Evolutionary conservation across 805 yeast species (phyloP).

Genomic region (Suhomyces faveliae): DNA sequence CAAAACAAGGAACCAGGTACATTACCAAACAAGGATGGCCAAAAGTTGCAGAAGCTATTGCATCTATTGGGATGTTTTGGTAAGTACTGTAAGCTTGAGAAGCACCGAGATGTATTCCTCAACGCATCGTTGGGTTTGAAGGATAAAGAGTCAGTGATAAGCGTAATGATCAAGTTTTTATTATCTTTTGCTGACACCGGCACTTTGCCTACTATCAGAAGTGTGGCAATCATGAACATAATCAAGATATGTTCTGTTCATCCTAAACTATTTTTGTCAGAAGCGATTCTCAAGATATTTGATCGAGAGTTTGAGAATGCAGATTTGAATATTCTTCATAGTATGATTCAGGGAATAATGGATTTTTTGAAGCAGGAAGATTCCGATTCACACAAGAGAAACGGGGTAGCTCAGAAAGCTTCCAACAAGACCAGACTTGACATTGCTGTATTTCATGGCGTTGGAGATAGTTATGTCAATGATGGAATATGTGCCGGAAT

Average conservation of each 20-base stretch:
- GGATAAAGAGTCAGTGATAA: constrained; percentile 53
- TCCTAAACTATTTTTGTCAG: constrained; percentile 64
- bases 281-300: constrained; percentile 49
- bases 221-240: constrained; percentile 56
- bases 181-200: constrained; percentile 48
- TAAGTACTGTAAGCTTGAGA: constrained; percentile 61
- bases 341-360: constrained; percentile 55
- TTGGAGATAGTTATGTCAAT: constrained; percentile 43
- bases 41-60: constrained; percentile 49
- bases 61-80: constrained; percentile 72
- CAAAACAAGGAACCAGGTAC: neutral
- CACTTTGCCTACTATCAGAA: constrained; percentile 35
- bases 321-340: constrained; percentile 44
- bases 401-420: constrained; percentile 38
- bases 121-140: constrained; percentile 42
- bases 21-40: constrained; percentile 1
- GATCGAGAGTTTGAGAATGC: constrained; percentile 46
- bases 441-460: constrained; percentile 54
- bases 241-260: constrained; percentile 59
- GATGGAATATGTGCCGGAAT: constrained; percentile 77
- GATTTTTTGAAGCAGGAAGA: constrained; percentile 62
- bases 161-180: constrained; percentile 59
- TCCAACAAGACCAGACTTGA: constrained; percentile 40
- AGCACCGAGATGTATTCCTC: constrained; percentile 37
- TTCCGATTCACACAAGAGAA: constrained; percentile 36